A percentile compares a stretch with the other conserved stretches of the same genome.
Evolutionary conservation across 2,329 filamentous ascomycete species (phyloP).

Genomic region (Verticillium alfalfae): DNA sequence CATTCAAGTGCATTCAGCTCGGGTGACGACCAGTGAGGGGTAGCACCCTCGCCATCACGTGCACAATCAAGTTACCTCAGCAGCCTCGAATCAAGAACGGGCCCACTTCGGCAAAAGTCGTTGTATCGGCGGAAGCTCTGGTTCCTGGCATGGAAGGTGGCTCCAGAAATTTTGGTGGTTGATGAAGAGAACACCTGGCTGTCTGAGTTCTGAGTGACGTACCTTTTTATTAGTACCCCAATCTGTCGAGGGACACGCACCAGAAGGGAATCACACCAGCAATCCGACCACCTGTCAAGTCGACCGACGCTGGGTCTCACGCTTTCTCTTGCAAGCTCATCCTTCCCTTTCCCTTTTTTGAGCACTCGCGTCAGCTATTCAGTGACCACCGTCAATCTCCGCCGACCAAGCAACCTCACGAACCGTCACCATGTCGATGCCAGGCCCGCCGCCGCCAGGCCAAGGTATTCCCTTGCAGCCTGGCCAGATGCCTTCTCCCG

Average conservation of each 20-base stretch:
- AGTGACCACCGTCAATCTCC: not conserved
- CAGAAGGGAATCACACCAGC: not conserved
- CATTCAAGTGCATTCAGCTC: not conserved
- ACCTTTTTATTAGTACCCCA: not conserved
- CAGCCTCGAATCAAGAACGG: not conserved
- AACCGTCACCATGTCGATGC: constrained; percentile 12
- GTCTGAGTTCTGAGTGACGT: constrained; percentile 7
- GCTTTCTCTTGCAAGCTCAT: not conserved
- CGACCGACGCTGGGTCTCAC: not conserved
- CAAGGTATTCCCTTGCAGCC: constrained; percentile 17
- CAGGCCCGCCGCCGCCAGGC: constrained; percentile 21
- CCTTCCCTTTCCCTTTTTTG: not conserved
- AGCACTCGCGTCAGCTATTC: not conserved
- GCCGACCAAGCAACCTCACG: not conserved
- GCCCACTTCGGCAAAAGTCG: not conserved
- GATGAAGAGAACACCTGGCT: constrained; percentile 14
- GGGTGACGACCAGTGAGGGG: not conserved
- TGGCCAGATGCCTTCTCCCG: constrained; percentile 60
- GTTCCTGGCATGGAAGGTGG: not conserved
- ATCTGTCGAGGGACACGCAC: not conserved
- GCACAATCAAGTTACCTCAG: not conserved
- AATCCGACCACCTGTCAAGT: not conserved
- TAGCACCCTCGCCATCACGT: not conserved
- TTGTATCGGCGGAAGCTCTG: not conserved
- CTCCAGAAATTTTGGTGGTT: not conserved